Evolutionary conservation across 441 rosid genomes (phyloP), one percentile per base, ranked within the genome.

Genomic region (Breynia disticha): DNA sequence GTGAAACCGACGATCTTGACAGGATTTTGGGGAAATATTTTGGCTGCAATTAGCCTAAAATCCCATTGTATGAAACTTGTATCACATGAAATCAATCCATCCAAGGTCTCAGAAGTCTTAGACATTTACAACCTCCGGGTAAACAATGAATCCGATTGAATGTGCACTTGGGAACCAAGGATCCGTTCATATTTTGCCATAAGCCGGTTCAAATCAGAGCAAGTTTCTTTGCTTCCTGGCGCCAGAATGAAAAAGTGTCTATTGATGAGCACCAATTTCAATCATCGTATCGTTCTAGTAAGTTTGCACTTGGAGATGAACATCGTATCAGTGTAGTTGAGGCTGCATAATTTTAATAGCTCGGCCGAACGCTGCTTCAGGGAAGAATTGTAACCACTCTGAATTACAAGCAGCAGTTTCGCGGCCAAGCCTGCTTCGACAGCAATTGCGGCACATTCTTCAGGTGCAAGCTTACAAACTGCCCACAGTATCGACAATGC

Each of bases 231-330:
- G n/a, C n/a, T n/a, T n/a, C n/a, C 13, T 15, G n/a, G 15, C 5
- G n/a, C 35, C 44, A 41, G 44, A 2, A 15, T 9, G 44, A 15
- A 11, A 2, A 11, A 11, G 44, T 41, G 13, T 11, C 13, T 41
- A 41, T n/a, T 41, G 15, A 41, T 9, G 15, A 41, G 3, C n/a
- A 15, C 7, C n/a, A 4, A 3, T 3, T 41, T 41, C n/a, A 15
- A 47, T 78, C 79, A 84, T 43, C 84, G 91, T 11, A 90, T 79
- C 1, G 91, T 87, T 61, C 83, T 79, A 22, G 89, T 87, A 62
- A 90, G 91, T 81, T 77, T 87, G 62, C 97, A 90, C 70, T 87
- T 90, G 50, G 96, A 90, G 53, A 90, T 84, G 74, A 86, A 84
- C 52, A 72, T 70, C 0, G 91, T 71, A 46, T 73, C 80, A 0